These are phyloP conservation scores for Punica granatum DNA, from an alignment of 345 rosid species.

Conservation along the genomic window DNA sequence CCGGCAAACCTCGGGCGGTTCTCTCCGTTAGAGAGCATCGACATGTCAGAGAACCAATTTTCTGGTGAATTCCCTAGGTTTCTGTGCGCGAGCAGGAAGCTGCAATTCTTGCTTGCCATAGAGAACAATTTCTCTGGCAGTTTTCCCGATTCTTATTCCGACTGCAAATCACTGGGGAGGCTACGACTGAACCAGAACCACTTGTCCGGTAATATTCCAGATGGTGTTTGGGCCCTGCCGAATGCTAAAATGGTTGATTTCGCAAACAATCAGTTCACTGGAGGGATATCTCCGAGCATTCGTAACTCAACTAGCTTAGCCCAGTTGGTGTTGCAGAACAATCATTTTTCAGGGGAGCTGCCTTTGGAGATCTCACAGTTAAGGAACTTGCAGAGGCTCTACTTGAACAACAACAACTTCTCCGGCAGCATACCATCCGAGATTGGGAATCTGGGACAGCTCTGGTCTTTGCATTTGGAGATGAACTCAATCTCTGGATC, in stretches of 20 bases:
- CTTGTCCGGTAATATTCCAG: slow-evolving; percentile 51
- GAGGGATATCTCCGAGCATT: slow-evolving; percentile 45
- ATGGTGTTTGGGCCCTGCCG: slow-evolving; percentile 66
- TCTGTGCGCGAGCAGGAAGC: slow-evolving; percentile 45
- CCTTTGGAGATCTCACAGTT: slow-evolving; percentile 58
- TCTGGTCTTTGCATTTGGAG: slow-evolving; percentile 67
- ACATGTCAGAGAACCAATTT: slow-evolving; percentile 77
- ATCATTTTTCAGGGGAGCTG: slow-evolving; percentile 57
- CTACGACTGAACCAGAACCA: slow-evolving; percentile 52
- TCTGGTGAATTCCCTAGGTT: slow-evolving; percentile 66
- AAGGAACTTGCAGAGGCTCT: slow-evolving; percentile 43
- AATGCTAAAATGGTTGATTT: slow-evolving; percentile 54
- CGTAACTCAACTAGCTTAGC: slow-evolving; percentile 36
- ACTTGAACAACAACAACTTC: slow-evolving; percentile 47
- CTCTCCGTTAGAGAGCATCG: slow-evolving; percentile 47
- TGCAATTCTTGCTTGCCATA: slow-evolving; percentile 48
- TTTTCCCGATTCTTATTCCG: slow-evolving; percentile 50
- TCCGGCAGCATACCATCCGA: slow-evolving; percentile 51
- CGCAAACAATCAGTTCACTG: slow-evolving; percentile 54
- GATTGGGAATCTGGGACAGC: slow-evolving; percentile 43
- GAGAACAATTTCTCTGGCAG: slow-evolving; percentile 61
- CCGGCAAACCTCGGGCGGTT: slow-evolving; percentile 61
- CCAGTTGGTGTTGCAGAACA: slow-evolving; percentile 52
- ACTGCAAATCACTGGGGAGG: slow-evolving; percentile 56
- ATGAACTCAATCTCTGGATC: slow-evolving; percentile 49